A percentile compares a stretch with the other conserved stretches of the same genome.
These are phyloP conservation scores for Phlyctochytrium arcticum DNA, from an alignment of 192 early-diverging fungal species.

Conservation along the genomic window DNA sequence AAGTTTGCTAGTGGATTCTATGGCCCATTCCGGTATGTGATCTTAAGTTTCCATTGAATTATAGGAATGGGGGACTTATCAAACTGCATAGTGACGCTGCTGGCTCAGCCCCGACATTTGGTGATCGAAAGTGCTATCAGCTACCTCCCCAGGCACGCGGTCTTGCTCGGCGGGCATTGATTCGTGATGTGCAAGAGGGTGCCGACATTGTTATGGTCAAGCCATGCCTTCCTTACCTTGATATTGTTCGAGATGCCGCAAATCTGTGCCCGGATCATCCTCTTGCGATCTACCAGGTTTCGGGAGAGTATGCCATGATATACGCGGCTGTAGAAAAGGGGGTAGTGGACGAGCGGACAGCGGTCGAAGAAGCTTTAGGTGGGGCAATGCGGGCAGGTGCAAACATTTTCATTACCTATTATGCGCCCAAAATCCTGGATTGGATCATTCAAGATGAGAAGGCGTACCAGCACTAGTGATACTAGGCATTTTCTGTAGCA, in stretches of 20 bases:
- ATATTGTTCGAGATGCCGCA: conserved; percentile 79
- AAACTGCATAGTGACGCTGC: conserved; percentile 68
- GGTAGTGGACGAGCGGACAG: conserved; percentile 76
- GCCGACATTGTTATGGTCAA: conserved; percentile 99
- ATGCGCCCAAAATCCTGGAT: conserved; percentile 86
- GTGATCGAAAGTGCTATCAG: conserved; percentile 94
- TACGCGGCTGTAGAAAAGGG: conserved; percentile 80
- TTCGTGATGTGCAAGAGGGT: conserved; percentile 85
- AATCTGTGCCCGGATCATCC: conserved; percentile 69
- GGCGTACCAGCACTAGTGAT: too few relatives aligned
- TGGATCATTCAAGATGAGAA: too few relatives aligned
- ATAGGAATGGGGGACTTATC: background rate
- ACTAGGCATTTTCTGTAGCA: too few relatives aligned
- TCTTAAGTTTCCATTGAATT: background rate
- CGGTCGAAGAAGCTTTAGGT: conserved; percentile 84
- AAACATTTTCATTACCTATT: conserved; percentile 93
- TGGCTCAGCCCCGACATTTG: conserved; percentile 84
- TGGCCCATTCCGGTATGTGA: conserved; percentile 81
- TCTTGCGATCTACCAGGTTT: conserved; percentile 95
- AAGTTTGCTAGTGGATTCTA: conserved; percentile 96
- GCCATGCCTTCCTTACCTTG: conserved; percentile 91
- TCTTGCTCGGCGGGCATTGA: conserved; percentile 81
- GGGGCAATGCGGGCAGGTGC: conserved; percentile 82
- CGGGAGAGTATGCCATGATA: conserved; percentile 56
- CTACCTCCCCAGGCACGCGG: conserved; percentile 85